Conservation (phyloP, 345 rosid species). For the Corymbia maculata region DNA sequence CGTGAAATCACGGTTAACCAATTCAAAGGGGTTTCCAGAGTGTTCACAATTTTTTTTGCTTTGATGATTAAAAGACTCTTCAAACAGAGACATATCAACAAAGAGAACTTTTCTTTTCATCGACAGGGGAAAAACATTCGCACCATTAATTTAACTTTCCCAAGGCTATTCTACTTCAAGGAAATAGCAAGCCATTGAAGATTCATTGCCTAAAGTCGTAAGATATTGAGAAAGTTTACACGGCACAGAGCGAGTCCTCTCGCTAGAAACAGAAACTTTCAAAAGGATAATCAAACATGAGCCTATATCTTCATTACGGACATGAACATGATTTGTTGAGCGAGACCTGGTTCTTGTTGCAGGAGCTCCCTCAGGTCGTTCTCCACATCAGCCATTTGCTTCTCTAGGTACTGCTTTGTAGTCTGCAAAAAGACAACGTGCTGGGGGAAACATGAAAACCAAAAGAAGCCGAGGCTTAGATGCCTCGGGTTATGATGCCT, state of each 20-base stretch:
- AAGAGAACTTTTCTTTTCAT: not conserved
- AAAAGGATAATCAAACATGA: not conserved
- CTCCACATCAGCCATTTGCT: slow-evolving; percentile 77
- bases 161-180: not conserved
- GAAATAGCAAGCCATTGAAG: not conserved
- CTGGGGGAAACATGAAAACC: not conserved
- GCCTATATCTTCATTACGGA: not conserved
- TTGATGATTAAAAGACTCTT: not conserved
- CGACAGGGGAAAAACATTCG: not conserved
- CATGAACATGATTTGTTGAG: slow-evolving; percentile 84
- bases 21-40: not conserved
- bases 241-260: not conserved
- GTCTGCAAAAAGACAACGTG: slow-evolving; percentile 15
- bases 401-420: slow-evolving; percentile 82
- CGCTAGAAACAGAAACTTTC: not conserved
- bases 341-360: slow-evolving; percentile 88
- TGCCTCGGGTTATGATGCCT: not conserved
- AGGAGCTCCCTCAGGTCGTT: slow-evolving; percentile 71
- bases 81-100: not conserved
- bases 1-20: not conserved
- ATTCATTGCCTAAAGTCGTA: not conserved
- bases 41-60: not conserved
- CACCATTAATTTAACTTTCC: not conserved
- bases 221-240: not conserved
- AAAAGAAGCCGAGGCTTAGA: not conserved